Conservation (phyloP, 805 yeast species). For the Maudiozyma serrabonitensis region DNA sequence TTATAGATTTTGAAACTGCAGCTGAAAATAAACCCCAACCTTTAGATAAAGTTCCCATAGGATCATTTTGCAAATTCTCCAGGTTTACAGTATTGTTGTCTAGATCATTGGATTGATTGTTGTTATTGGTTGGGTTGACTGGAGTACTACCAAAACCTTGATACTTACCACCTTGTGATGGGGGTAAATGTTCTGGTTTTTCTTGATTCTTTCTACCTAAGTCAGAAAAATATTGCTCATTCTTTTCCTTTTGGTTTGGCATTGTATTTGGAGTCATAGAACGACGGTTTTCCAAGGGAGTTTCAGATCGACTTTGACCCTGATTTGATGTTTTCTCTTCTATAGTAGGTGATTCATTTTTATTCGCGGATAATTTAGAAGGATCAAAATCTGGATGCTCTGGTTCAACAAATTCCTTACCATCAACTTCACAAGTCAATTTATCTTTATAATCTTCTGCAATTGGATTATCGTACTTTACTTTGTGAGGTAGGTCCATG, state of each 20-base stretch:
- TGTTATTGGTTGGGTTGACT: constrained; percentile 12
- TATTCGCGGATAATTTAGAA: constrained; percentile 6
- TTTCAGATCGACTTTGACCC: constrained; percentile 8
- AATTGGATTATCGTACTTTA: constrained; percentile 77
- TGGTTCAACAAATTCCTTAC: constrained; percentile 54
- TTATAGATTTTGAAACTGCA: constrained; percentile 74
- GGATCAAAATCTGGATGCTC: constrained; percentile 42
- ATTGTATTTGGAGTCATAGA: constrained; percentile 29
- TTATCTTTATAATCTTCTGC: constrained; percentile 92
- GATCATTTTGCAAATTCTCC: constrained; percentile 70
- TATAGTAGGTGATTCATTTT: background rate
- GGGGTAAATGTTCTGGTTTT: constrained; percentile 74
- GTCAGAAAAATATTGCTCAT: constrained; percentile 73
- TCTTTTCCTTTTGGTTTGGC: constrained; percentile 41
- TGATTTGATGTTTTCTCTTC: background rate
- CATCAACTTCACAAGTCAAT: constrained; percentile 67
- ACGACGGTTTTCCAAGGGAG: constrained; percentile 35
- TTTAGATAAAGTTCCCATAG: constrained; percentile 78
- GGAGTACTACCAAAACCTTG: constrained; percentile 87
- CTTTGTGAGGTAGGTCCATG: constrained; percentile 48
- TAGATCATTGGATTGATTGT: background rate
- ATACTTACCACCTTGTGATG: constrained; percentile 89
- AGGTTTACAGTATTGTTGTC: constrained; percentile 41
- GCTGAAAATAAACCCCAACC: constrained; percentile 92
- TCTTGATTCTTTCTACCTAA: constrained; percentile 63